Conservation (phyloP, 257 asterid species). For the Nicotiana undulata region DNA sequence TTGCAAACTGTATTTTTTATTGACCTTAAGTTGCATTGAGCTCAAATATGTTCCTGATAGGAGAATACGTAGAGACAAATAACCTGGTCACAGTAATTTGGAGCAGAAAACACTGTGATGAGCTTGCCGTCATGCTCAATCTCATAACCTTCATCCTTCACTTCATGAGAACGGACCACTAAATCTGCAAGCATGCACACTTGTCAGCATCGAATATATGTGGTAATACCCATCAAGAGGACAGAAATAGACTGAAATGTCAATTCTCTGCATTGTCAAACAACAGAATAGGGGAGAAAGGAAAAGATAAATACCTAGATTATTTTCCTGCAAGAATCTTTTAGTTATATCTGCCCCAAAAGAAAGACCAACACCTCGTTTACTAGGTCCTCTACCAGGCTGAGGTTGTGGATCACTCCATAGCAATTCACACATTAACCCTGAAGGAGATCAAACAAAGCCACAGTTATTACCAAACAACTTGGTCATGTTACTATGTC, state of each 20-base stretch:
- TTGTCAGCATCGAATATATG: not conserved
- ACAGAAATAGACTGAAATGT: not conserved
- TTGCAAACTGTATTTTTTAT: not conserved
- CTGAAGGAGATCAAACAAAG: constrained; percentile 29
- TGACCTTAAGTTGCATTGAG: not conserved
- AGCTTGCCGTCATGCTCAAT: constrained; percentile 97
- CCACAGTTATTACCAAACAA: not conserved
- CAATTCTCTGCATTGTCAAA: not conserved
- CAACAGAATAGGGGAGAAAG: not conserved
- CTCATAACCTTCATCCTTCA: constrained; percentile 97
- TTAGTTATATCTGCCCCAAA: constrained; percentile 89
- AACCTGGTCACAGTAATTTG: constrained; percentile 99
- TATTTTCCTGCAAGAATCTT: constrained; percentile 84
- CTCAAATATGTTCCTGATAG: not conserved
- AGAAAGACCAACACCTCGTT: constrained; percentile 98
- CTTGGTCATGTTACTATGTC: not conserved
- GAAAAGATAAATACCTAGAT: constrained; percentile 44
- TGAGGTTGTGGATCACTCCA: constrained; percentile 99
- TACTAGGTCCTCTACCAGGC: constrained; percentile 98
- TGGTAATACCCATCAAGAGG: not conserved
- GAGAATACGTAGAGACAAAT: constrained; percentile 9
- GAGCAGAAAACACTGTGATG: constrained; percentile 95
- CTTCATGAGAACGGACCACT: constrained; percentile 99
- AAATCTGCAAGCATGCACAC: constrained; percentile 44
- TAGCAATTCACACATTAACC: constrained; percentile 94